A percentile compares a stretch with the other conserved stretches of the same genome.
Conservation (phyloP, 164 flowering plant species). For the Magnolia sinica region DNA sequence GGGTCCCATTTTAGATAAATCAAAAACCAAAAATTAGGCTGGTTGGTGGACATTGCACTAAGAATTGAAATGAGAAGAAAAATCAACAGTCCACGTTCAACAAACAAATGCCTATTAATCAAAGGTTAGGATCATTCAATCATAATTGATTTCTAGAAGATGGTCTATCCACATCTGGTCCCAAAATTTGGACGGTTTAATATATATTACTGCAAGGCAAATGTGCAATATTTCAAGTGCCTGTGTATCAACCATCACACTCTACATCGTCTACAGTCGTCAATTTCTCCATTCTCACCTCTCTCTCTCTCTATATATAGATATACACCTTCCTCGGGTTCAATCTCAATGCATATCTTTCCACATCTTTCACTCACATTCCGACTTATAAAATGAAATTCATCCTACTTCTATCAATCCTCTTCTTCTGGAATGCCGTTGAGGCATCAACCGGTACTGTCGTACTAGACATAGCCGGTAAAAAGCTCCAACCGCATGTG, state of each 20-base stretch:
- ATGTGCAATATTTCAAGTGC: not conserved
- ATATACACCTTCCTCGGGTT: not conserved
- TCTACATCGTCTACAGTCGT: not conserved
- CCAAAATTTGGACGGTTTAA: no score
- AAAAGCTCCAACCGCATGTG: constrained; percentile 9
- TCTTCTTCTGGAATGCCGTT: not conserved
- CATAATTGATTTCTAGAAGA: not conserved
- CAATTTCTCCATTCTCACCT: no score
- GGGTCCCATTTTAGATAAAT: no score
- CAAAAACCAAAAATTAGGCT: no score
- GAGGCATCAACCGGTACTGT: not conserved
- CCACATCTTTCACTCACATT: not conserved
- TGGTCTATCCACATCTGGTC: not conserved
- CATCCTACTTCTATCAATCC: not conserved
- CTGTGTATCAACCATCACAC: not conserved
- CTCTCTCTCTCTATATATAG: not conserved
- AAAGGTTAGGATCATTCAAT: not conserved
- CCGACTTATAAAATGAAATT: not conserved
- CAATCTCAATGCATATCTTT: not conserved
- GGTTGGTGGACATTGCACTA: no score
- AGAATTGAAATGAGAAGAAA: not conserved
- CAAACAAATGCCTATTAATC: no score
- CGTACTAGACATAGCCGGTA: constrained; percentile 23
- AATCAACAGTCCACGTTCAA: no score
- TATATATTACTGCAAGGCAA: not conserved